Conservation (phyloP, 176 grass and related monocot genomes). For the Oryza longistaminata region DNA sequence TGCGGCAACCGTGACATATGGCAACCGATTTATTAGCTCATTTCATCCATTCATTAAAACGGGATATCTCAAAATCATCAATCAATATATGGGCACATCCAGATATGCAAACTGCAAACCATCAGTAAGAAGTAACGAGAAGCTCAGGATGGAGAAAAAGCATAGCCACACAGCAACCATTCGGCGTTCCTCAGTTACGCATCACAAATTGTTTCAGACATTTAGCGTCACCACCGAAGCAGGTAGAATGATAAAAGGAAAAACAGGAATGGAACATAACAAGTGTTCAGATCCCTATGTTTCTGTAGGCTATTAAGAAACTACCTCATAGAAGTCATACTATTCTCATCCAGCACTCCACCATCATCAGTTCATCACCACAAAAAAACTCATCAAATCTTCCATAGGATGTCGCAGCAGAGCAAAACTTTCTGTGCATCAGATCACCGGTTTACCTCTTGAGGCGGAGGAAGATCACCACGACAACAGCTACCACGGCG, state of each 20-base stretch:
- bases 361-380: conserved; percentile 2
- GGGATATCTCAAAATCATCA: background rate
- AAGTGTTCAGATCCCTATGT: conserved; percentile 34
- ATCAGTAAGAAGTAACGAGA: background rate
- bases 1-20: background rate
- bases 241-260: conserved; percentile 20
- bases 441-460: conserved; percentile 53
- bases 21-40: background rate
- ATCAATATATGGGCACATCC: background rate
- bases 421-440: conserved; percentile 50
- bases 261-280: conserved; percentile 34
- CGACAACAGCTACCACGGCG: conserved; percentile 23
- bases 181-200: conserved; percentile 15
- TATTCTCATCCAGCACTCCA: conserved; percentile 25
- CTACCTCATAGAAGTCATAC: conserved; percentile 35
- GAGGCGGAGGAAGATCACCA: conserved; percentile 43
- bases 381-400: conserved; percentile 24
- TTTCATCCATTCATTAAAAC: background rate
- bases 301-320: conserved; percentile 46
- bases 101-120: background rate
- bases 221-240: conserved; percentile 30
- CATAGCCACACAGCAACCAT: background rate
- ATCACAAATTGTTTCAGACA: conserved; percentile 20
- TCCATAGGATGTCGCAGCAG: conserved; percentile 12
- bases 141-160: background rate